phyloP scores from a whole-genome alignment of 768 basidiomycete species.

The Russula compacta region DNA sequence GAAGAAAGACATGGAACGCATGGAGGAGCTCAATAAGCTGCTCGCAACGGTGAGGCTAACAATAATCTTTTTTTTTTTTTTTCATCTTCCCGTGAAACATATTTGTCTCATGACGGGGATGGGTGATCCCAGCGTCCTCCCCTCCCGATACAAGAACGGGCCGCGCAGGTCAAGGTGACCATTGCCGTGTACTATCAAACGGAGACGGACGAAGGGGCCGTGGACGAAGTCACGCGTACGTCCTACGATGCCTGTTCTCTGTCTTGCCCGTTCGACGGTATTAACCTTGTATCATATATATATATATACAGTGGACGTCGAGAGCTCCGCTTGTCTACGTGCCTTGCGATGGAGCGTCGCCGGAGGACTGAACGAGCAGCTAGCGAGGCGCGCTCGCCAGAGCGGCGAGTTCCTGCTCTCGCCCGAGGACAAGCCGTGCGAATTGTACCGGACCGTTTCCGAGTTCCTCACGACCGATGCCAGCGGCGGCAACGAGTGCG shows the following conservation, averaged over 20 bases:
- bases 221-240: neutral
- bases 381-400: neutral
- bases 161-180: neutral
- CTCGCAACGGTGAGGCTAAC: slow-evolving; percentile 1
- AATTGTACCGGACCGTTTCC: neutral
- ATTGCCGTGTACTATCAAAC: neutral
- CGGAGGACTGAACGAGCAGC: neutral
- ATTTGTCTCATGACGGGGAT: neutral
- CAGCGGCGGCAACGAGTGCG: neutral
- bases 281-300: neutral
- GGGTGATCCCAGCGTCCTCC: neutral
- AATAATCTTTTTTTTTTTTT: no score
- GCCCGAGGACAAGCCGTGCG: neutral
- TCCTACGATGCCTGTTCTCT: neutral
- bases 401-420: neutral
- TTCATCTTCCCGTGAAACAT: no score
- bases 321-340: neutral
- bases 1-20: slow-evolving; percentile 5
- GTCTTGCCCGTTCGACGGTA: neutral
- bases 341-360: slow-evolving; percentile 8
- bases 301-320: neutral
- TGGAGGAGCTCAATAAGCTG: slow-evolving; percentile 2
- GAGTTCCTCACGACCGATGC: neutral
- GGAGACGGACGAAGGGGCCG: neutral
- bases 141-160: neutral